Evolutionary conservation across 2,329 filamentous ascomycete genomes (phyloP), one percentile per base, ranked within the genome.

Genomic region (Fusarium sp.): DNA sequence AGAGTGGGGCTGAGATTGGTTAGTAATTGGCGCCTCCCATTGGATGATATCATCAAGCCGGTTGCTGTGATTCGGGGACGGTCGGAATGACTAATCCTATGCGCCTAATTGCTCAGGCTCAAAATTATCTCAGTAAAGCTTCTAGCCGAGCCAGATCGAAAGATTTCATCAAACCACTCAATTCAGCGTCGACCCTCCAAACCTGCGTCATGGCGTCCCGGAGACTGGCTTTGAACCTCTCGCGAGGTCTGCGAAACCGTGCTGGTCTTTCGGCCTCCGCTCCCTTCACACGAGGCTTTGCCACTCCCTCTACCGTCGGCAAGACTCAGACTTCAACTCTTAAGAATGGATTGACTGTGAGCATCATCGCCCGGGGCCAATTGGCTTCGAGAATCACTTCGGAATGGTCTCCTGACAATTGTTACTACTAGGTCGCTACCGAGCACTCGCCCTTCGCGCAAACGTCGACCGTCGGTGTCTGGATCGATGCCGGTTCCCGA

Each of bases 401-500:
- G 31, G 46, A 62, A 65, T 44, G 59, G 19, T 28, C 39, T 64
- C 65, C 77, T 79, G 67, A 82, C 74, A 21, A 37, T 25, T 42
- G 50, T 18, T 43, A 39, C 19, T 37, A 37, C 61, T 81, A 98
- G 95, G 94, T 99, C 81, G 96, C 96, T 75, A 97, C 96, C 77
- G 95, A 99, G 84, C 92, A 98, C 87, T 98, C 94, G 72, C 96
- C 95, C 77, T 98, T 94, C 88, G 95, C 95, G 79, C 94, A 98
- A 87, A 98, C 96, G 69, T 97, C 94, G 78, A 98, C 95, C 58
- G 94, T 98, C 78, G 96, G 96, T 81, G 93, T 99, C 74, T 99
- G 96, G 94, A 99, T 99, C 82, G 97, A 99, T 85, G 95, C 97
- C 82, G 96, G 96, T 81, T 98, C 94, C 83, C 90, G 96, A 83